A percentile compares a stretch with the other conserved stretches of the same genome.
phyloP scores from a whole-genome alignment of 768 basidiomycete species.

The Tremella yokohamensis region DNA sequence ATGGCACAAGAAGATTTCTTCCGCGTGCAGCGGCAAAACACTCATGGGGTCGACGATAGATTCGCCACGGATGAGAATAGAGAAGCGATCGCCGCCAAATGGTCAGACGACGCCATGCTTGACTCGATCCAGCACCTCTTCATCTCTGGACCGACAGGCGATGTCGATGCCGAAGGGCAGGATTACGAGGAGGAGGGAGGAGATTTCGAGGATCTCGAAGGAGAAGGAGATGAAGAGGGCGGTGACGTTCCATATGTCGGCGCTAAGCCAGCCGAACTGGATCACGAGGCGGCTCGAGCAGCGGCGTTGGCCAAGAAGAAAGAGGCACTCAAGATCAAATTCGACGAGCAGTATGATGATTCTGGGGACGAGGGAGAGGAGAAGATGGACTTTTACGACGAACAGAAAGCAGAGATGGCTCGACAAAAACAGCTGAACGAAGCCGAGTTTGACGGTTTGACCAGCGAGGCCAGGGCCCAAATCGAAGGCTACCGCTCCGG shows the following conservation, averaged over 20 bases:
- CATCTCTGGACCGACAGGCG: constrained; percentile 65
- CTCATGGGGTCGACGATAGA: constrained; percentile 56
- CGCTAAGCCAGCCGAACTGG: constrained; percentile 44
- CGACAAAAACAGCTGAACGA: constrained; percentile 76
- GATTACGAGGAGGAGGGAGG: constrained; percentile 51
- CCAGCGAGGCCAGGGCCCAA: constrained; percentile 69
- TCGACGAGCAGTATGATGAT: constrained; percentile 92
- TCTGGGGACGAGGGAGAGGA: constrained; percentile 55
- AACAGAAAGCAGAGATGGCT: constrained; percentile 87
- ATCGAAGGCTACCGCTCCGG: constrained; percentile 91
- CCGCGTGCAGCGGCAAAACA: constrained; percentile 52
- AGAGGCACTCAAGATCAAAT: constrained; percentile 85
- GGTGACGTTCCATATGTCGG: constrained; percentile 52
- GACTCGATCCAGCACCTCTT: constrained; percentile 83
- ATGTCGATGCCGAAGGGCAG: constrained; percentile 39
- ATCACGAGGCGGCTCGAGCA: constrained; percentile 45
- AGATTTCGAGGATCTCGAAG: constrained; percentile 51
- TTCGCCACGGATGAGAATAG: constrained; percentile 61
- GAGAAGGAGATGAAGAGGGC: constrained; percentile 51
- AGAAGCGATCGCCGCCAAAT: constrained; percentile 61
- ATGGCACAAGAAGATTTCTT: constrained; percentile 64
- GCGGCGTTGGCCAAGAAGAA: constrained; percentile 75
- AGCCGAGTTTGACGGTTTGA: constrained; percentile 76
- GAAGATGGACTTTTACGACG: constrained; percentile 82
- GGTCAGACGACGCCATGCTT: constrained; percentile 80